Evolutionary conservation across 2,329 filamentous ascomycete species (phyloP).

Genomic region (Hirsutella minnesotensis): DNA sequence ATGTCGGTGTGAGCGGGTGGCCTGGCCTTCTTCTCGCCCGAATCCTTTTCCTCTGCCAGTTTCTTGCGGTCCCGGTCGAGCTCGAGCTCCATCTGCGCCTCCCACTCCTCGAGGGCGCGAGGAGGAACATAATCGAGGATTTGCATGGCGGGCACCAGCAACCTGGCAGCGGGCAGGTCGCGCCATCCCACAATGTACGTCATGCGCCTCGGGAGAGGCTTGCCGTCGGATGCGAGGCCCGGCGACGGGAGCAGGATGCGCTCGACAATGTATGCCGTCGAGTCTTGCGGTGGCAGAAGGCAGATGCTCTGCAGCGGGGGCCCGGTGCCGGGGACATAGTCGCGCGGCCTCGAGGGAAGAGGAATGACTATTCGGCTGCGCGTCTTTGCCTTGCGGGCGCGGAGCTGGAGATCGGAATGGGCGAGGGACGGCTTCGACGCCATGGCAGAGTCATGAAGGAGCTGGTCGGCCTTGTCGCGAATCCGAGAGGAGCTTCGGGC

Average conservation of each 20-base stretch:
- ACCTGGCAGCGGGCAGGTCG: slow-evolving; percentile 36
- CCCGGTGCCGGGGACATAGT: slow-evolving; percentile 34
- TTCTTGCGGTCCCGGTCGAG: slow-evolving; percentile 25
- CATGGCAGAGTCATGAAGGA: neutral
- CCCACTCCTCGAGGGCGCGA: slow-evolving; percentile 43
- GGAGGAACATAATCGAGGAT: slow-evolving; percentile 49
- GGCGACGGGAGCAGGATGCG: slow-evolving; percentile 34
- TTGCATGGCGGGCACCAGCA: slow-evolving; percentile 32
- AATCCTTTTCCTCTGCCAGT: slow-evolving; percentile 13
- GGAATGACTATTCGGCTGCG: neutral
- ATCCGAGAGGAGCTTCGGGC: too few relatives aligned
- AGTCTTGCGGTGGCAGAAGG: slow-evolving; percentile 36
- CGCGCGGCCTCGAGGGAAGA: slow-evolving; percentile 7
- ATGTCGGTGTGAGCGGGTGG: slow-evolving; percentile 15
- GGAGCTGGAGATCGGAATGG: neutral
- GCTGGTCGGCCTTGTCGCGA: too few relatives aligned
- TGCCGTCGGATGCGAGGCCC: slow-evolving; percentile 19
- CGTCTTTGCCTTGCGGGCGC: neutral
- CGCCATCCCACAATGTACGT: slow-evolving; percentile 44
- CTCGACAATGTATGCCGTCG: slow-evolving; percentile 44
- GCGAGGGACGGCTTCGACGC: neutral
- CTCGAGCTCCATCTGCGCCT: slow-evolving; percentile 31
- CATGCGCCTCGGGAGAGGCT: slow-evolving; percentile 28
- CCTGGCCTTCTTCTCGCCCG: slow-evolving; percentile 11
- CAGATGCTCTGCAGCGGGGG: slow-evolving; percentile 34